phyloP scores from a whole-genome alignment of 805 yeast species.

The Yamadazyma philogaea region DNA sequence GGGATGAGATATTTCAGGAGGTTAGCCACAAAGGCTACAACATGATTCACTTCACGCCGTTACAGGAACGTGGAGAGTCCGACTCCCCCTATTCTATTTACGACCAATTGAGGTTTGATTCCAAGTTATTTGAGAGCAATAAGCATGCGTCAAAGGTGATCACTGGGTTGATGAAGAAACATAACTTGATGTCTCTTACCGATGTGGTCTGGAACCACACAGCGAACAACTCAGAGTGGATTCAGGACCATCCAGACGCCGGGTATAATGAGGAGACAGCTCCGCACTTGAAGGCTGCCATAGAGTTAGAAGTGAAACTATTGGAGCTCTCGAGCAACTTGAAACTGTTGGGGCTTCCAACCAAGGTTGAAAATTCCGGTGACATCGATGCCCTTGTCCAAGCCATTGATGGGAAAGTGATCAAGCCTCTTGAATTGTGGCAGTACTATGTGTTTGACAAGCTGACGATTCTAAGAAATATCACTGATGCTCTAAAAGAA shows the following conservation, averaged over 20 bases:
- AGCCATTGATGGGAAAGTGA: conserved; percentile 65
- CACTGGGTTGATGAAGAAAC: conserved; percentile 44
- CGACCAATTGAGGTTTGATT: conserved; percentile 81
- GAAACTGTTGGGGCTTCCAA: conserved; percentile 58
- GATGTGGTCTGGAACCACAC: conserved; percentile 96
- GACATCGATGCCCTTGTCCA: conserved; percentile 64
- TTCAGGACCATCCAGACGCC: conserved; percentile 80
- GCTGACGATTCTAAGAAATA: conserved; percentile 31
- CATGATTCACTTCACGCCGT: conserved; percentile 94
- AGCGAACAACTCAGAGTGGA: conserved; percentile 86
- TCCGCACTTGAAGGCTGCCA: conserved; percentile 82
- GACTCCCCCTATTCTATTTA: conserved; percentile 90
- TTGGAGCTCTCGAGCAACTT: conserved; percentile 62
- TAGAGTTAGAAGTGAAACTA: conserved; percentile 73
- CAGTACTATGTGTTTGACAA: conserved; percentile 78
- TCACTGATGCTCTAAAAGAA: conserved; percentile 38
- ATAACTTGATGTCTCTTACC: conserved; percentile 72
- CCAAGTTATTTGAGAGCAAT: conserved; percentile 51
- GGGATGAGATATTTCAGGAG: conserved; percentile 64
- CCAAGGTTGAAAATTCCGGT: conserved; percentile 43
- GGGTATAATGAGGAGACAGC: conserved; percentile 87
- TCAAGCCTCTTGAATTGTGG: conserved; percentile 73
- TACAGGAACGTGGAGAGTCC: conserved; percentile 84
- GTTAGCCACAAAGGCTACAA: conserved; percentile 80
- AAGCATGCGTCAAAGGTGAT: conserved; percentile 56